Evolutionary conservation across 306 rosid genomes (phyloP).

Genomic region (Datisca glomerata): DNA sequence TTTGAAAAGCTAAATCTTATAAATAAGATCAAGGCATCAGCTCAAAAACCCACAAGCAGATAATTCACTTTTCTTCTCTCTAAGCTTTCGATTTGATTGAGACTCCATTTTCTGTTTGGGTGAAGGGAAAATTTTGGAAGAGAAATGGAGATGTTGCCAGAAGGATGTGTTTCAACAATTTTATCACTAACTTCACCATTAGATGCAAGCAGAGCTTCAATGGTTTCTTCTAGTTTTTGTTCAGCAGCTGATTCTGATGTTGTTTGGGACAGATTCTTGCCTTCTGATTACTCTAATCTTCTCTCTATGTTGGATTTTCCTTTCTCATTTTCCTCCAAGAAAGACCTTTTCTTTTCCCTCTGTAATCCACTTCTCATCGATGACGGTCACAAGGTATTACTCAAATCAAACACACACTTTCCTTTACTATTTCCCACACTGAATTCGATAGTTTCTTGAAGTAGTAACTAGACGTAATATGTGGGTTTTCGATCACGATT

Average conservation of each 20-base stretch:
- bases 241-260: slow-evolving; percentile 30
- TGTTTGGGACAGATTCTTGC: slow-evolving; percentile 48
- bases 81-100: too few species aligned
- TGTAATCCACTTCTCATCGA: slow-evolving; percentile 37
- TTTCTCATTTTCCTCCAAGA: slow-evolving; percentile 22
- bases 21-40: too few species aligned
- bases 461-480: too few species aligned
- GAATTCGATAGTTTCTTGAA: too few species aligned
- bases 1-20: too few species aligned
- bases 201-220: slow-evolving; percentile 26
- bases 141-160: slow-evolving; percentile 29
- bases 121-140: too few species aligned
- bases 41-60: too few species aligned
- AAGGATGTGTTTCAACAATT: slow-evolving; percentile 32
- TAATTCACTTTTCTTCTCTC: too few species aligned
- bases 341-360: slow-evolving; percentile 27
- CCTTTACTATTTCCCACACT: too few species aligned
- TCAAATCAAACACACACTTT: too few species aligned
- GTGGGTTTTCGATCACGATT: too few species aligned
- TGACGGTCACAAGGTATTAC: slow-evolving; percentile 33
- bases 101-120: too few species aligned
- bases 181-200: slow-evolving; percentile 32
- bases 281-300: slow-evolving; percentile 27
- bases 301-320: slow-evolving; percentile 22
- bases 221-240: slow-evolving; percentile 28